These are phyloP conservation scores for Colletotrichum sp. DNA, from an alignment of 2,329 filamentous ascomycete species.

Conservation along the genomic window DNA sequence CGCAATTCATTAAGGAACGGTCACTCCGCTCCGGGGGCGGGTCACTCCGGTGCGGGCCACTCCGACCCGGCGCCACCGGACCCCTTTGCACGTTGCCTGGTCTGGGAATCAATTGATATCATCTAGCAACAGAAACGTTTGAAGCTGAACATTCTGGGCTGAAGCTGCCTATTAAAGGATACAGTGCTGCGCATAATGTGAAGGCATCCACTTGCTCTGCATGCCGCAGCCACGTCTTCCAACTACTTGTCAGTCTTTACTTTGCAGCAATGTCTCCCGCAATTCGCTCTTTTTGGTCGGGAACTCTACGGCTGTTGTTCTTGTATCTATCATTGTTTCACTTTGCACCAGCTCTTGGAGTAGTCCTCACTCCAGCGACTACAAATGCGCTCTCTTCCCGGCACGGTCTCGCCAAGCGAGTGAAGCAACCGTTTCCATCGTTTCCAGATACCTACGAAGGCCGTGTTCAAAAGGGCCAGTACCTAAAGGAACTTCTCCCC, in stretches of 20 bases:
- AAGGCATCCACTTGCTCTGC: background rate
- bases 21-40: background rate
- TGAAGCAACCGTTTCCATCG: background rate
- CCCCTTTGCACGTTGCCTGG: fast-evolving
- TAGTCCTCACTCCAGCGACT: background rate
- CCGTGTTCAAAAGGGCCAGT: background rate
- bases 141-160: fast-evolving
- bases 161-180: background rate
- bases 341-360: background rate
- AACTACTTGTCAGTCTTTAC: background rate
- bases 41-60: background rate
- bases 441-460: background rate
- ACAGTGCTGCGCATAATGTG: background rate
- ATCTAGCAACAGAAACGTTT: background rate
- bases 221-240: background rate
- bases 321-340: background rate
- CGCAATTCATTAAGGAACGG: background rate
- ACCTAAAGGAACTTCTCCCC: background rate
- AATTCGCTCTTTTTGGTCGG: background rate
- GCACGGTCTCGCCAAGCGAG: background rate
- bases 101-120: background rate
- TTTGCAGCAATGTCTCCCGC: background rate
- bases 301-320: background rate
- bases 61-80: background rate
- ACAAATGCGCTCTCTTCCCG: background rate